phyloP scores from a whole-genome alignment of 1,139 yeast species.

The Yamadazyma kanchanaburiensis region DNA sequence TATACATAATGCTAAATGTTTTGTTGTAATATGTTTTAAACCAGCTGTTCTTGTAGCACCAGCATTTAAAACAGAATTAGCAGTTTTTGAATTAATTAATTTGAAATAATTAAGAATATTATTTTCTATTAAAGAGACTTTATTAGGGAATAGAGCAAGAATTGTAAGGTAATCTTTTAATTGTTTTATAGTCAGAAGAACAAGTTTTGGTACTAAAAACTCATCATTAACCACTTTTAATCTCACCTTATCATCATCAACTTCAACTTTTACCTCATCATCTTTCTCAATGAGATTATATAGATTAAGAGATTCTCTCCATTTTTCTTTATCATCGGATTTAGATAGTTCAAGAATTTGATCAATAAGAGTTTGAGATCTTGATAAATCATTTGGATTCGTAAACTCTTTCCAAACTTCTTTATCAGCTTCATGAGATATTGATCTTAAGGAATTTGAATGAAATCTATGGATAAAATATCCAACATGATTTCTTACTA shows the following conservation, averaged over 20 bases:
- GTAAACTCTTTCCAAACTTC: conserved; percentile 79
- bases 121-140: conserved; percentile 28
- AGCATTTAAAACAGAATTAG: conserved; percentile 68
- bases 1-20: conserved; percentile 67
- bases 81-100: conserved; percentile 52
- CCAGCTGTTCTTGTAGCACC: conserved; percentile 79
- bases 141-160: conserved; percentile 46
- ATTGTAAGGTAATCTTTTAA: conserved; percentile 50
- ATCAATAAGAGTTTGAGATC: conserved; percentile 52
- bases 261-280: conserved; percentile 5
- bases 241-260: conserved; percentile 18
- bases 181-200: conserved; percentile 29
- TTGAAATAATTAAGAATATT: conserved; percentile 51
- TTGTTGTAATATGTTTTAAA: conserved; percentile 70
- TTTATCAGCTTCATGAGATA: conserved; percentile 52
- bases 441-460: conserved; percentile 40
- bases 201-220: conserved; percentile 45
- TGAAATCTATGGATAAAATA: conserved; percentile 60
- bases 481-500: conserved; percentile 63
- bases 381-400: conserved; percentile 21
- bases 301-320: conserved; percentile 45
- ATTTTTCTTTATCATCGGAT: conserved; percentile 36
- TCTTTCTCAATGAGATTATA: conserved; percentile 9
- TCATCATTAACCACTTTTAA: conserved; percentile 35
- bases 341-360: conserved; percentile 52